A percentile compares a stretch with the other conserved stretches of the same genome.
phyloP scores from a whole-genome alignment of 2,329 filamentous ascomycete species.

The Verticillium albo-atrum region DNA sequence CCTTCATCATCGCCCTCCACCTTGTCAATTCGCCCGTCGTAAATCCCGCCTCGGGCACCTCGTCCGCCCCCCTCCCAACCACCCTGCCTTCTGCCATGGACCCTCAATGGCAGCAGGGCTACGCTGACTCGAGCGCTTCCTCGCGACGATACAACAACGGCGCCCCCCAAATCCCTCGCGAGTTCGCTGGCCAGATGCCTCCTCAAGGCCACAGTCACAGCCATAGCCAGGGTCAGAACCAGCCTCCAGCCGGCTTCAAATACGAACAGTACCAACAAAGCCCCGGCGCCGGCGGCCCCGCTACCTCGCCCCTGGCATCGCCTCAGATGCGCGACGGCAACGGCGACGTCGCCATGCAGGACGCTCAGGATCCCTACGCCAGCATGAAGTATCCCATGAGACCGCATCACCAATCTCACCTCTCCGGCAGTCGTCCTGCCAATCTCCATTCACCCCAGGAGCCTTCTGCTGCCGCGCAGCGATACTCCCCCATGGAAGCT shows the following conservation, averaged over 20 bases:
- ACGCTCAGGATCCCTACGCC: constrained; percentile 75
- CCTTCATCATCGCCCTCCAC: not conserved
- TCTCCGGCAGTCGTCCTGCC: constrained; percentile 43
- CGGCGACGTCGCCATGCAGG: constrained; percentile 81
- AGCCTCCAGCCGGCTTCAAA: constrained; percentile 57
- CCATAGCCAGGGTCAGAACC: constrained; percentile 7
- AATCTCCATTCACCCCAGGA: constrained; percentile 73
- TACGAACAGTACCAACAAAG: constrained; percentile 61
- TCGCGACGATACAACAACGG: constrained; percentile 64
- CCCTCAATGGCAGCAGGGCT: constrained; percentile 52
- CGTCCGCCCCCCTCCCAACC: constrained; percentile 7
- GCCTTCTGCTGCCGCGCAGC: constrained; percentile 77
- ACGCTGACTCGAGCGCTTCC: constrained; percentile 59
- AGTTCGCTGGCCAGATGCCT: constrained; percentile 37
- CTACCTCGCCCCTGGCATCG: constrained; percentile 52
- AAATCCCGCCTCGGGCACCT: constrained; percentile 7
- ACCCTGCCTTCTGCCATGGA: constrained; percentile 36
- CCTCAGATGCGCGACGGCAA: constrained; percentile 66
- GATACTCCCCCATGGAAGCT: constrained; percentile 94
- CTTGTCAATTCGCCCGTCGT: constrained; percentile 1
- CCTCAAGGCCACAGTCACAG: constrained; percentile 27
- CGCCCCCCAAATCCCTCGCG: constrained; percentile 37
- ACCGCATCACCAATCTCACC: constrained; percentile 71
- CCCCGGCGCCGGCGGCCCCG: constrained; percentile 39
- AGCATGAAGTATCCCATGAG: constrained; percentile 82